These are phyloP conservation scores for Chlorella sp. DNA, from an alignment of 139 green algal genomes.

Conservation along the genomic window DNA sequence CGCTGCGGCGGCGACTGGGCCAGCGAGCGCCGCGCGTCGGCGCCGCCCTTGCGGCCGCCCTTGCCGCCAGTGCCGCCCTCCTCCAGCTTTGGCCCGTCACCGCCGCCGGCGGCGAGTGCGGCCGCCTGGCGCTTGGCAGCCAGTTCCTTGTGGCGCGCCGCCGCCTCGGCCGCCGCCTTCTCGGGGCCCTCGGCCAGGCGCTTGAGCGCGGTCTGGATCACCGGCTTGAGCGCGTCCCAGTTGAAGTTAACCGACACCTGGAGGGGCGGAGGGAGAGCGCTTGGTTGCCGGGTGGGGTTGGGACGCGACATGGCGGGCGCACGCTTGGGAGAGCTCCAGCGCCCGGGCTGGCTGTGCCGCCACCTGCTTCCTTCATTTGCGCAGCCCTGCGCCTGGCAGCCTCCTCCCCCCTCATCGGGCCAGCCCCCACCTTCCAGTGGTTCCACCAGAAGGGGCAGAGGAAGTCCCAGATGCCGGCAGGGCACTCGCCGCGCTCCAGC, in stretches of 20 bases:
- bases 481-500: conserved; percentile 20
- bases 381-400: no score
- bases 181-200: background rate
- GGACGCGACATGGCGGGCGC: no score
- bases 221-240: background rate
- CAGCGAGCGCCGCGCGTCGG: background rate
- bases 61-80: background rate
- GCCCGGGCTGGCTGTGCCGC: background rate
- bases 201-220: background rate
- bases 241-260: conserved; percentile 15
- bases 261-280: no score
- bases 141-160: no score
- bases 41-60: background rate
- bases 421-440: conserved; percentile 31
- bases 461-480: conserved; percentile 7
- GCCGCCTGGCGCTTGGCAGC: no score
- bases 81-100: background rate
- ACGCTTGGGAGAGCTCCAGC: background rate
- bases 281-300: no score
- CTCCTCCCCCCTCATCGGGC: no score
- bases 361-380: no score
- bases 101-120: no score
- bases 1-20: background rate
- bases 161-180: background rate
- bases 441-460: conserved; percentile 29